Evolutionary conservation across 495 filamentous ascomycete genomes (phyloP), one percentile per base, ranked within the genome.

Genomic region (Hapsidospora chrysogenum): DNA sequence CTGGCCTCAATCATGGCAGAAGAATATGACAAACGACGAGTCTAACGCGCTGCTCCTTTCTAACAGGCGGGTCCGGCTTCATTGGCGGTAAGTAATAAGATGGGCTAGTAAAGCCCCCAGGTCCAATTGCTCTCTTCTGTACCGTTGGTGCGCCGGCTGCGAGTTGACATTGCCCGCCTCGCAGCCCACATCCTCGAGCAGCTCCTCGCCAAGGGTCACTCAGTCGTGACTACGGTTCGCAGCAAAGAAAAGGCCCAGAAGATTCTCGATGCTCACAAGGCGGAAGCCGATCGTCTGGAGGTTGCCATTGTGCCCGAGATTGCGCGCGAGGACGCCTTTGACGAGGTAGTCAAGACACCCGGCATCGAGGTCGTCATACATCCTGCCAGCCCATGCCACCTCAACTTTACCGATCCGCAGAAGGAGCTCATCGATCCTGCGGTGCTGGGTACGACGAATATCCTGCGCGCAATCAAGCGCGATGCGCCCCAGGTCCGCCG

Each of bases 321-420:
- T 43, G 80, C 81, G 1, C 41, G 71, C 40, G 66, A 69, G 29
- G 64, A 70, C 23, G 80, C 82, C 41, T 92, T 92, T 52, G 80
- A 92, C 42, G 62, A 85, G 46, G 80, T 80, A 9, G 72, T 84
- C 36, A 70, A 72, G 51, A 73, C 66, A 31, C 80, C 81, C 2
- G 79, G 76, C 3, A 76, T 93, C 41, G 85, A 87, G 40, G 77
- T 73, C 41, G 82, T 95, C 17, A 61, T 93, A 31, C 86, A 95
- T 53, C 92, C 83, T 1, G 85, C 87, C 2, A 78, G 72, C 8
- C 84, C 86, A 2, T 92, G 89, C 61, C 80, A 86, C 49, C 79
- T 70, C 60, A 72, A 72, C 11, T 61, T 66, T 29, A 61, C 60
- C 16, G 79, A 93, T 47, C 67, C 78, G 4, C 62, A 84, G 41